Base-by-base conservation (phyloP, 2,329 filamentous ascomycete genomes). In the Diplodia corticola region DNA sequence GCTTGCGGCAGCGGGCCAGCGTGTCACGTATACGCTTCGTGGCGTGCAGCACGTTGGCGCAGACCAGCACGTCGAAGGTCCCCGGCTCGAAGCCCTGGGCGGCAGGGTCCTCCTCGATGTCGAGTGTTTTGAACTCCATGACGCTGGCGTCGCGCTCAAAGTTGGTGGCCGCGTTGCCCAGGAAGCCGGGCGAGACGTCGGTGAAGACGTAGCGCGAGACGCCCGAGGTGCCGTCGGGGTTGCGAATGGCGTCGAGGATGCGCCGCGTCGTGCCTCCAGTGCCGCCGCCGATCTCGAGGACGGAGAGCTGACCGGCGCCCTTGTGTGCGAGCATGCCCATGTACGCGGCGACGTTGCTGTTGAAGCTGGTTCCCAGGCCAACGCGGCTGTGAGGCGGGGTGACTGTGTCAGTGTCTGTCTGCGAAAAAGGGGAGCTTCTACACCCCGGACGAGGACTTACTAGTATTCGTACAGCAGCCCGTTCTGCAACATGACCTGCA, bases 181-280 rank as follows among this genome's bases (percentile, higher is more conserved):
- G 70, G 64, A 73, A 71, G 2, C 61, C 68, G 4, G 71, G 9
- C 2, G 70, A 72, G n/a, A 73, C 67, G 51, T 73, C 71, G 2
- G 72, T 73, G 64, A 65, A 72, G 12, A 46, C 63, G 54, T 73
- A 73, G 9, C 44, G 20, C 15, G 40, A 17, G 55, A 44, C 35
- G n/a, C 15, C 28, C 20, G 55, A 30, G 12, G 22, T 15, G 24
- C 37, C 55, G 9, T 24, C 28, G 24, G 22, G 37, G 44, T 50
- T 22, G 9, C 30, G 4, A 15, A 63, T 6, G 17, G 28, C 26
- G 22, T 63, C 60, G 7, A 63, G 60, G 12, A 63, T 37, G 17
- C 26, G 37, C 20, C n/a, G 40, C 20, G 55, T 68, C 4, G 68
- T 63, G 15, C 69, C 68, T 2, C 69, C 71, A 2, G 68, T 71